phyloP scores from a whole-genome alignment of 2,329 filamentous ascomycete genomes.

The Verticillium longisporum region DNA sequence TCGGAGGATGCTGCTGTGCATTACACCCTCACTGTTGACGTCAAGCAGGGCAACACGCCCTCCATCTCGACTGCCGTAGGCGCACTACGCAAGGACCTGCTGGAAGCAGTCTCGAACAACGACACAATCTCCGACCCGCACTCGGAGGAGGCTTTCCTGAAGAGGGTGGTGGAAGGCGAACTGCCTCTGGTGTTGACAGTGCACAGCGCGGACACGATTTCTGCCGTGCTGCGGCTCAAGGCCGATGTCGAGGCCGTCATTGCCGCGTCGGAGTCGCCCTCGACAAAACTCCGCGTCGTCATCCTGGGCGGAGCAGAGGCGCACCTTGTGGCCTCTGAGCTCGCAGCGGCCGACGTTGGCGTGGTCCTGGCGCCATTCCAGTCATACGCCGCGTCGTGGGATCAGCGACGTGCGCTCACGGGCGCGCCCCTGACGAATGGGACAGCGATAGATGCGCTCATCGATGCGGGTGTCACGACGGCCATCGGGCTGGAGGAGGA shows the following conservation, averaged over 20 bases:
- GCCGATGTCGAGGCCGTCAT: slow-evolving; percentile 40
- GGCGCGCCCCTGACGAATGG: slow-evolving; percentile 62
- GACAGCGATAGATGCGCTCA: slow-evolving; percentile 50
- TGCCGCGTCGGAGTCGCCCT: slow-evolving; percentile 2
- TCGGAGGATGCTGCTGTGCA: slow-evolving; percentile 48
- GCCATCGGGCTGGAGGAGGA: slow-evolving; percentile 56
- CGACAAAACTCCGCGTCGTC: slow-evolving; percentile 38
- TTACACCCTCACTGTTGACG: slow-evolving; percentile 45
- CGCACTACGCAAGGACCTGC: slow-evolving; percentile 43
- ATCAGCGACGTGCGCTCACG: slow-evolving; percentile 53
- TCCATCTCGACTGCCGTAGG: slow-evolving; percentile 50
- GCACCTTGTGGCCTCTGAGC: slow-evolving; percentile 49
- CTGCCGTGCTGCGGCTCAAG: slow-evolving; percentile 53
- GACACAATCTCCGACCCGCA: slow-evolving; percentile 30
- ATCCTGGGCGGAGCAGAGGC: slow-evolving; percentile 59
- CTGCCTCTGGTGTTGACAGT: slow-evolving; percentile 50
- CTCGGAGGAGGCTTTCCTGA: slow-evolving; percentile 43
- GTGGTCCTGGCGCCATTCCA: slow-evolving; percentile 56
- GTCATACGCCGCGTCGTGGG: slow-evolving; percentile 49
- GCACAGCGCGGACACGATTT: slow-evolving; percentile 55
- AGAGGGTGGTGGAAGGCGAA: slow-evolving; percentile 45
- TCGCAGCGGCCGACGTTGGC: slow-evolving; percentile 48
- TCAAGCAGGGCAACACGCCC: slow-evolving; percentile 35
- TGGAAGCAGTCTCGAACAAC: slow-evolving; percentile 34
- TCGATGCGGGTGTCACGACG: slow-evolving; percentile 51